Conservation (phyloP, 1,284 basidiomycete genomes). For the Crepidotus sp. region DNA sequence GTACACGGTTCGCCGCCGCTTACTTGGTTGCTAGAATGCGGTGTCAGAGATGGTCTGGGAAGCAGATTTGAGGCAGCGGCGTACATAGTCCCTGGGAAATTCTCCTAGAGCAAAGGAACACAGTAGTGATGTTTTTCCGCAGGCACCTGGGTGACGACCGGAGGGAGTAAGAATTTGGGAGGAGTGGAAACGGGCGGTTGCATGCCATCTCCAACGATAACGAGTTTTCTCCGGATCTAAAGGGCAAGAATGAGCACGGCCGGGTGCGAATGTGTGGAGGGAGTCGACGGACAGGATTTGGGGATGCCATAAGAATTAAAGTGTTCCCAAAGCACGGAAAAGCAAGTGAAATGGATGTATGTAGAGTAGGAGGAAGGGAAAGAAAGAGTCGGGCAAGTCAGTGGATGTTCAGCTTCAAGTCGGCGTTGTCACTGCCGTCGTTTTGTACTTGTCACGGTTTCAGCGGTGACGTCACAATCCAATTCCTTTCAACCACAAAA, state of each 20-base stretch:
- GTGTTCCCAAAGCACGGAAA: conserved; percentile 2
- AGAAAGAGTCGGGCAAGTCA: background rate
- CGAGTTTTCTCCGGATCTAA: conserved; percentile 80
- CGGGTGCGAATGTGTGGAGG: background rate
- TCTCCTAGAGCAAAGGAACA: conserved; percentile 93
- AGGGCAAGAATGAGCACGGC: conserved; percentile 1
- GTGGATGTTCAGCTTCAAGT: conserved; percentile 1
- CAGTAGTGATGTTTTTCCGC: conserved; percentile 77
- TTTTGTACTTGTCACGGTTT: no score
- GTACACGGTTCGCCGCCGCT: conserved; percentile 15
- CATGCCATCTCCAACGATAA: conserved; percentile 90
- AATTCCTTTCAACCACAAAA: no score
- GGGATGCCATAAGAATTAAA: conserved; percentile 16
- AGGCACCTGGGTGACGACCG: conserved; percentile 49
- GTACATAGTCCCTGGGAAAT: conserved; percentile 93
- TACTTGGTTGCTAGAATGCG: conserved; percentile 48
- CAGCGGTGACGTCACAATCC: no score
- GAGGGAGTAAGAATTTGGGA: conserved; percentile 18
- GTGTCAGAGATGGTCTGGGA: conserved; percentile 4
- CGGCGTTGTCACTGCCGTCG: conserved; percentile 4
- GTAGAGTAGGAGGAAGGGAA: conserved; percentile 12
- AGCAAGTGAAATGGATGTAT: conserved; percentile 11
- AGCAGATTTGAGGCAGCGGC: conserved; percentile 33
- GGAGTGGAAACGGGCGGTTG: conserved; percentile 23
- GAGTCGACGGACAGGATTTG: conserved; percentile 14